phyloP scores from a whole-genome alignment of 2,329 filamentous ascomycete species.

The Ceratocystis cubensis region DNA sequence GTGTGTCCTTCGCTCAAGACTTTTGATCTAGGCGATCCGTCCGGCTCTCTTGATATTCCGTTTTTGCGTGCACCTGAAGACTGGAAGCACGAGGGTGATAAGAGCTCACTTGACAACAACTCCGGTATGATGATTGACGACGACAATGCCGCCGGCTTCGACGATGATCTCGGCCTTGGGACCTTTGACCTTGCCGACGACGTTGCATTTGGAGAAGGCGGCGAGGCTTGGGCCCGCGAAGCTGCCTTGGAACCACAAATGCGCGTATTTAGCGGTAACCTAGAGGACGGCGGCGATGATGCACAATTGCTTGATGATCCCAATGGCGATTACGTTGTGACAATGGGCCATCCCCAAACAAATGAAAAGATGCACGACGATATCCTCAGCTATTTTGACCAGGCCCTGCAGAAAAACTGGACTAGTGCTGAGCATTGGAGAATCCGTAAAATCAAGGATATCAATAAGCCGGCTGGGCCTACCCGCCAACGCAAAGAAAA shows the following conservation, averaged over 20 bases:
- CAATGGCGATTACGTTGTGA: constrained; percentile 58
- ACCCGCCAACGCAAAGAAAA: constrained; percentile 77
- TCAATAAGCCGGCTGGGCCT: constrained; percentile 48
- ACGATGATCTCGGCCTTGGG: constrained; percentile 59
- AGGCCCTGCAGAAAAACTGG: constrained; percentile 95
- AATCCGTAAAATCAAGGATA: constrained; percentile 80
- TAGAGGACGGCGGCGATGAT: constrained; percentile 41
- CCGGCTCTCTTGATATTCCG: constrained; percentile 75
- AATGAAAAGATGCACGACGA: constrained; percentile 68
- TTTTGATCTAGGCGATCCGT: constrained; percentile 79
- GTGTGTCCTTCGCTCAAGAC: constrained; percentile 91
- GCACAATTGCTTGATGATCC: constrained; percentile 41
- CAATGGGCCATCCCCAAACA: constrained; percentile 51
- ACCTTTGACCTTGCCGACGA: constrained; percentile 63
- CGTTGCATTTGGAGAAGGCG: constrained; percentile 84
- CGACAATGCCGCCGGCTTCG: constrained; percentile 61
- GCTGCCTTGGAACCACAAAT: constrained; percentile 78
- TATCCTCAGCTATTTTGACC: constrained; percentile 95
- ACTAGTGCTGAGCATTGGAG: constrained; percentile 97
- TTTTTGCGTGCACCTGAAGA: constrained; percentile 84
- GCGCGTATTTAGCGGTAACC: constrained; percentile 57
- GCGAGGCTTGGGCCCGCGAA: constrained; percentile 88
- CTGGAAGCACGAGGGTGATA: constrained; percentile 50
- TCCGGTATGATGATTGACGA: constrained; percentile 81
- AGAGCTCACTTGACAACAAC: constrained; percentile 48